A percentile compares a stretch with the other conserved stretches of the same genome.
Conservation (phyloP, 2,329 filamentous ascomycete species). For the Pseudogymnoascus pannorum region DNA sequence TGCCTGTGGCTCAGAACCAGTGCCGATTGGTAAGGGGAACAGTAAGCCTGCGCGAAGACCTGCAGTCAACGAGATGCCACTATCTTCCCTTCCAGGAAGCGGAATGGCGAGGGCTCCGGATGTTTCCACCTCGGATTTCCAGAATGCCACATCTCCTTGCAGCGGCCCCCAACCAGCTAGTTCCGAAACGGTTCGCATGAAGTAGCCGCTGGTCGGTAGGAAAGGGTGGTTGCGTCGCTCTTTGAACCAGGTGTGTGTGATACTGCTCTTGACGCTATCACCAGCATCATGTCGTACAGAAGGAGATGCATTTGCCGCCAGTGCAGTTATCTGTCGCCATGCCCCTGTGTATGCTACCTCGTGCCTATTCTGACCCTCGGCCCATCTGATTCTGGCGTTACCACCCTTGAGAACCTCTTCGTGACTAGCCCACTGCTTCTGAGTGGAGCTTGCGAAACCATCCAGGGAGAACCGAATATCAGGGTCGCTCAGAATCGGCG, state of each 20-base stretch:
- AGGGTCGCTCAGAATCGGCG: conserved; percentile 77
- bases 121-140: conserved; percentile 81
- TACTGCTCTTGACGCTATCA: conserved; percentile 80
- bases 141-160: conserved; percentile 86
- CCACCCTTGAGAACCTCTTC: conserved; percentile 81
- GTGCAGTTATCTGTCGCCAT: conserved; percentile 83
- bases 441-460: conserved; percentile 71
- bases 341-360: conserved; percentile 72
- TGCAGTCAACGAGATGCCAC: conserved; percentile 74
- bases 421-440: conserved; percentile 90
- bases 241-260: conserved; percentile 72
- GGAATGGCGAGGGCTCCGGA: conserved; percentile 68
- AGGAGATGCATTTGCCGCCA: conserved; percentile 68
- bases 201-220: conserved; percentile 74
- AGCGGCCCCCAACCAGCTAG: conserved; percentile 82
- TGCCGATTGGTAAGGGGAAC: conserved; percentile 68
- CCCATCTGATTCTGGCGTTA: conserved; percentile 70
- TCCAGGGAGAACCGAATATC: conserved; percentile 73
- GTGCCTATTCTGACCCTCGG: conserved; percentile 57
- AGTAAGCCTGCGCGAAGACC: conserved; percentile 76
- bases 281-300: conserved; percentile 79
- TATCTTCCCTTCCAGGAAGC: conserved; percentile 58
- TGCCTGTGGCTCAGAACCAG: conserved; percentile 45
- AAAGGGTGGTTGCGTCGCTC: conserved; percentile 81
- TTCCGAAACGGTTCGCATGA: conserved; percentile 70